Evolutionary conservation across 2,329 filamentous ascomycete genomes (phyloP).

Genomic region (Lasiodiplodia sp.): DNA sequence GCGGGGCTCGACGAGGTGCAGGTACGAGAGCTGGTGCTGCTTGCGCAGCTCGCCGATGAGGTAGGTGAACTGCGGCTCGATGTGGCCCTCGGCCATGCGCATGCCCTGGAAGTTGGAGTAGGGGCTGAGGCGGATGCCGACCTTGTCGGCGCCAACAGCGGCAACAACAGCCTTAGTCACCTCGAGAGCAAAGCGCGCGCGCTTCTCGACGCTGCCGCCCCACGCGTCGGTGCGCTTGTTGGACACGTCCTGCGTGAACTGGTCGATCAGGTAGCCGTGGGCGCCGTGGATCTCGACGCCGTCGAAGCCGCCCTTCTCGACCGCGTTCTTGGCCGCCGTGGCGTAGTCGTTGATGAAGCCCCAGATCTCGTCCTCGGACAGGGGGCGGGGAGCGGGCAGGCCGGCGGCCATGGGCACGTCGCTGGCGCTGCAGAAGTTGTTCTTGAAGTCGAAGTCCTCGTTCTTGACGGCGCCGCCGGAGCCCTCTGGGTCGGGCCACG

Average conservation of each 20-base stretch:
- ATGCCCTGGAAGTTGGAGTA: slow-evolving; percentile 69
- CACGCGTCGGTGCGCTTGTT: slow-evolving; percentile 62
- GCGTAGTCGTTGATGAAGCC: slow-evolving; percentile 48
- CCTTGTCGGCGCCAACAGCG: slow-evolving; percentile 58
- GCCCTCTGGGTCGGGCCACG: slow-evolving; percentile 48
- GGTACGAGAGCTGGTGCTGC: slow-evolving; percentile 64
- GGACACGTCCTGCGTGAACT: slow-evolving; percentile 68
- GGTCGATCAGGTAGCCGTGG: slow-evolving; percentile 71
- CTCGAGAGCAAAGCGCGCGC: slow-evolving; percentile 62
- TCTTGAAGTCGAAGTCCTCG: slow-evolving; percentile 40
- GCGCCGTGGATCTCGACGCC: slow-evolving; percentile 65
- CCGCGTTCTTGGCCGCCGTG: slow-evolving; percentile 53
- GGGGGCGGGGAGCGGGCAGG: slow-evolving; percentile 42
- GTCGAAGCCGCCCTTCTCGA: slow-evolving; percentile 63
- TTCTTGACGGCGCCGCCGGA: slow-evolving; percentile 40
- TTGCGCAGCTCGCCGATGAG: slow-evolving; percentile 59
- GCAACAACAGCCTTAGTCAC: slow-evolving; percentile 59
- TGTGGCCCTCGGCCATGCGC: slow-evolving; percentile 64
- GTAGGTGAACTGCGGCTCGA: slow-evolving; percentile 67
- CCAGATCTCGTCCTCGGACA: slow-evolving; percentile 51
- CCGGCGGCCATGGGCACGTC: slow-evolving; percentile 45
- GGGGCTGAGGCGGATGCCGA: slow-evolving; percentile 66
- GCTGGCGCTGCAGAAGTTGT: slow-evolving; percentile 41
- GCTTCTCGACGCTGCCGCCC: slow-evolving; percentile 59
- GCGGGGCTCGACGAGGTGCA: slow-evolving; percentile 68